Conservation (phyloP, 805 yeast species). For the Nematodospora valgi region DNA sequence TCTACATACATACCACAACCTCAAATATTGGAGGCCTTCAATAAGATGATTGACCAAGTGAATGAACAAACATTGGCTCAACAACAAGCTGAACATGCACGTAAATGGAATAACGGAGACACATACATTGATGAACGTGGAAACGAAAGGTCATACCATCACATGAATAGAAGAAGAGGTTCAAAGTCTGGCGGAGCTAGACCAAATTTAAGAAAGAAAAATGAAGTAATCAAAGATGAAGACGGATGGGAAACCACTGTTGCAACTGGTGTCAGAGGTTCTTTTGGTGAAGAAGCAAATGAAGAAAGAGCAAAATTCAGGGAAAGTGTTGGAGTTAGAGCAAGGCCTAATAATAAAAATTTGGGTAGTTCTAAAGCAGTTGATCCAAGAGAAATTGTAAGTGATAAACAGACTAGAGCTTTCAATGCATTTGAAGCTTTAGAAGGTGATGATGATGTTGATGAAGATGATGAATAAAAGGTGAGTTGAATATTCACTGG, state of each 20-base stretch:
- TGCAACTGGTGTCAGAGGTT: constrained; percentile 40
- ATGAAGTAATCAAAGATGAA: constrained; percentile 57
- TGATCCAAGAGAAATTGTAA: constrained; percentile 66
- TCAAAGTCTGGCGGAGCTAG: constrained; percentile 40
- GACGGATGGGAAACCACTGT: constrained; percentile 78
- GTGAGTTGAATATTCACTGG: no score
- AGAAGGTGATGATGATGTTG: constrained; percentile 53
- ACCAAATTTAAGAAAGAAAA: constrained; percentile 58
- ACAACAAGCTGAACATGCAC: constrained; percentile 1
- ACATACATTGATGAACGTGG: constrained; percentile 45
- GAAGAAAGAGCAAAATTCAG: constrained; percentile 46
- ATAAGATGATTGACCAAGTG: constrained; percentile 63
- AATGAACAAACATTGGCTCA: constrained; percentile 37
- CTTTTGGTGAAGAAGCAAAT: constrained; percentile 48
- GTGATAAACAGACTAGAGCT: constrained; percentile 60
- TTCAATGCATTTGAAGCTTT: constrained; percentile 85
- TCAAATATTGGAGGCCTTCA: constrained; percentile 62
- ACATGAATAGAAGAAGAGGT: constrained; percentile 59
- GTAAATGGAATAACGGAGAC: constrained; percentile 30
- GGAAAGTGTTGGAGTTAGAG: constrained; percentile 49
- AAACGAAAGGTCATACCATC: constrained; percentile 42
- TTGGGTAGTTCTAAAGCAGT: constrained; percentile 72
- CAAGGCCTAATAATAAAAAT: constrained; percentile 70
- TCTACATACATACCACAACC: constrained; percentile 62
- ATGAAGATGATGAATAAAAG: constrained; percentile 12